Evolutionary conservation across 2,329 filamentous ascomycete species (phyloP), one percentile per base, ranked within the genome.

Genomic region (Cladosporium phlei): DNA sequence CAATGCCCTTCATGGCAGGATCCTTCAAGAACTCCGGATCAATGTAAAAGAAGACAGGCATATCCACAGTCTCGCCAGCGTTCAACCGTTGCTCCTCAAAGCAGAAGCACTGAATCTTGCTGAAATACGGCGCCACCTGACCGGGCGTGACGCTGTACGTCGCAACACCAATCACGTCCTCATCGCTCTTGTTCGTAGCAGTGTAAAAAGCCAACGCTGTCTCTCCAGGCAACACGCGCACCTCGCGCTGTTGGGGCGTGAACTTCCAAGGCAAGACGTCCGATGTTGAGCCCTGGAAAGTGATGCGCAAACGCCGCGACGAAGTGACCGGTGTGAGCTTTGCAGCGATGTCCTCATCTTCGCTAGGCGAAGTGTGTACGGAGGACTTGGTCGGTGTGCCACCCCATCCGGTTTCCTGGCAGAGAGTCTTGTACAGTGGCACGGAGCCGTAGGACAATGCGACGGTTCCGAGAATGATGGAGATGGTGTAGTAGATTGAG

Each of bases 41-140:
- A 55, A 98, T 86, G 68, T 97, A 98, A 71, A 98, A 98, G 69
- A 98, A 98, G 0, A 98, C 94, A 0, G 93, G 94, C 94, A 98
- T 98, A 67, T 98, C 93, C 45, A 98, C 93, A 34, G 89, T 93
- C 76, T 98, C 94, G 34, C 91, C 90, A 5, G 90, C 90, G 64
- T 93, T 91, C 55, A 98, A 69, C 52, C 94, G 78, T 76, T 98
- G 93, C 66, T 78, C 91, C 72, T 98, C 93, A 61, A 98, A 98
- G 69, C 93, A 98, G 69, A 98, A 98, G 64, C 93, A 98, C 69
- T 98, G 93, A 35, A 98, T 98, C 78, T 98, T 98, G 79, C 87
- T 94, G 65, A 98, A 98, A 67, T 98, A 98, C 1, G 88, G 90
- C 33, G 93, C 91, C 34, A 95, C 90, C 70, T 98, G 93, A 3